Evolutionary conservation across 257 asterid species (phyloP), one percentile per base, ranked within the genome.

Genomic region (Nicotiana benthamiana): DNA sequence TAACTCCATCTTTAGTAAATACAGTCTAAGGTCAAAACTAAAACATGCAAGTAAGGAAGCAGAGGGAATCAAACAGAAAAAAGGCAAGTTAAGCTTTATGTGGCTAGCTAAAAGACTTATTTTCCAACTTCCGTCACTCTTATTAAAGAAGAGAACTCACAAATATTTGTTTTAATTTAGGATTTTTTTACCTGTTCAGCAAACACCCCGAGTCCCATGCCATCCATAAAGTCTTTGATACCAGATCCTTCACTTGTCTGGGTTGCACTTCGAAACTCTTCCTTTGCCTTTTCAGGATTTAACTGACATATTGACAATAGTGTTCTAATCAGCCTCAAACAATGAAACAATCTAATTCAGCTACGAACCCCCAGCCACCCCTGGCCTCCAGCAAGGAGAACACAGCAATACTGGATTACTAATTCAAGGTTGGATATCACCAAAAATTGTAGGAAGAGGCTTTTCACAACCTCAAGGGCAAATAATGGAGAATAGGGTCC

Each of bases 141-240:
- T 22, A 72, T 24, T 72, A 46, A 72, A 72, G 40, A 48, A 46
- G 4, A 72, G 40, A 72, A 46, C 22, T 6, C 80, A 57, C 34
- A 30, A 66, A 46, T 54, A 53, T 63, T 15, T 48, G 46, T 15
- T 26, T 68, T 46, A 79, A 48, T 79, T 18, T 64, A 48, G 22
- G 82, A 76, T 40, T 57, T 17, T 30, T 64, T 79, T 88, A 96
- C 99, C 97, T 96, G 99, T 57, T 96, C 99, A 0, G 97, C 97
- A 60, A 96, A 86, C 82, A 90, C 82, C 70, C 99, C 98, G 46
- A 96, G 95, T 74, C 98, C 99, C 99, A 96, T 92, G 78, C 99
- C 98, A 72, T 94, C 97, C 98, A 96, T 94, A 90, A 96, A 92
- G 87, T 96, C 98, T 88, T 94, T 94, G 80, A 96, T 92, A 72